Percentiles rank a stretch among this genome's conserved stretches.
phyloP scores from a whole-genome alignment of 1,284 basidiomycete genomes.

The Apiotrichum akiyoshidainum region DNA sequence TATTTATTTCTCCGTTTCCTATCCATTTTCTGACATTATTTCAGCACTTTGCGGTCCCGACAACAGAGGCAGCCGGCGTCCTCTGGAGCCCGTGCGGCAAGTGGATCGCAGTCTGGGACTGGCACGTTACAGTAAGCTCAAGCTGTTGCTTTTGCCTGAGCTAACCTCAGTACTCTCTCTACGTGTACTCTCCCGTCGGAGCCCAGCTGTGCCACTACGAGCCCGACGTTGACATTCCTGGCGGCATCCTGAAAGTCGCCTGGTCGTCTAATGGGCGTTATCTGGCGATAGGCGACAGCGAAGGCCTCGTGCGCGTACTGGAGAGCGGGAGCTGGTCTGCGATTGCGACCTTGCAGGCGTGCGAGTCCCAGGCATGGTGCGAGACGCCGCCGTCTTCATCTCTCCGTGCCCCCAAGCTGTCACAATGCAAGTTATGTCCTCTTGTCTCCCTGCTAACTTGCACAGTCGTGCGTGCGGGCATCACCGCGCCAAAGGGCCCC shows the following conservation, averaged over 20 bases:
- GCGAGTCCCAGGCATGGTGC: background rate
- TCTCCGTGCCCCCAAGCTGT: background rate
- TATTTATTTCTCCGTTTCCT: too few relatives aligned
- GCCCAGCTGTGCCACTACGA: constrained; percentile 65
- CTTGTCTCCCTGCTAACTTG: background rate
- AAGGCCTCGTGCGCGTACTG: constrained; percentile 10
- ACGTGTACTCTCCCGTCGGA: constrained; percentile 70
- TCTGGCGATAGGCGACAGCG: constrained; percentile 8
- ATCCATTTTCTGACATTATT: background rate
- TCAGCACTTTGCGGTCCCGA: constrained; percentile 77
- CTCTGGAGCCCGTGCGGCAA: constrained; percentile 76
- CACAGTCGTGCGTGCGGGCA: background rate
- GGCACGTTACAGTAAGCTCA: constrained; percentile 63
- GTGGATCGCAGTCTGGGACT: constrained; percentile 78
- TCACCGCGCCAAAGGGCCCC: background rate
- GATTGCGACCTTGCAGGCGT: background rate
- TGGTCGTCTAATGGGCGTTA: constrained; percentile 64
- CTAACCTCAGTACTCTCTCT: constrained; percentile 68
- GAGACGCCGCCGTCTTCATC: background rate
- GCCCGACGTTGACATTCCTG: constrained; percentile 11
- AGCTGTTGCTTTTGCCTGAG: background rate
- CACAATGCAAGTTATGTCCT: constrained; percentile 4
- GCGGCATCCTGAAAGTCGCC: constrained; percentile 62
- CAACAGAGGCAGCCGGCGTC: constrained; percentile 69
- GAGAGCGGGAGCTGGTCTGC: constrained; percentile 17